Evolutionary conservation across 495 filamentous ascomycete genomes (phyloP), one percentile per base, ranked within the genome.

Genomic region (Cercophora samala): DNA sequence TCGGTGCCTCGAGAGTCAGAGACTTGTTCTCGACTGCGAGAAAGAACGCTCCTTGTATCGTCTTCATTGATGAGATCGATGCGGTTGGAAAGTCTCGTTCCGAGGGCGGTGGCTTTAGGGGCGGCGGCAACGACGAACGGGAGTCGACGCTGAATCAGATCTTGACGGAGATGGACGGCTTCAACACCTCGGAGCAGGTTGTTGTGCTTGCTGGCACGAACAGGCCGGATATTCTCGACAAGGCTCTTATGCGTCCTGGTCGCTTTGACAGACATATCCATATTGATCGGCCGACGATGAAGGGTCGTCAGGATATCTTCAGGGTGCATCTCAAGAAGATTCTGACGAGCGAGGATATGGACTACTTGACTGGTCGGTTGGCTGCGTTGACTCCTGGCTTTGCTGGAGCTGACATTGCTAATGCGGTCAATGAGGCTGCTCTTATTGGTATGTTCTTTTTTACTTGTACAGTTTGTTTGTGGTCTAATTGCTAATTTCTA

Each of bases 1-100:
- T 99, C 62, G 95, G 95, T 80, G 90, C 95, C 42, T 97, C 93
- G 11, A 87, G 95, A 74, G 95, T 99, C 54, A 87, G 95, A 74
- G 95, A 99, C 78, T 85, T 99, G 51, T 99, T 99, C 71, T 89
- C 92, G 58, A 97, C 91, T 69, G 95, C 95, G 13, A 86, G 96
- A 53, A 97, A 97, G 82, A 95, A 93, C 78, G 90, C 96, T 4
- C 95, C 95, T 3, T 99, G 95, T 80, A 99, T 99, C 77, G 95
- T 99, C 76, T 99, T 99, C 82, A 97, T 99, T 71, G 95, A 99
- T 74, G 95, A 99, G 80, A 99, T 99, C 67, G 95, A 99, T 80
- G 95, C 95, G 42, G 96, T 99, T 73, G 95, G 95, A 74, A 93
- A 93, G 77, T 89, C 93, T 46, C 87, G 95, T 78, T 82, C 89